phyloP scores from a whole-genome alignment of 2,329 filamentous ascomycete genomes.

The Trichophyton simii region DNA sequence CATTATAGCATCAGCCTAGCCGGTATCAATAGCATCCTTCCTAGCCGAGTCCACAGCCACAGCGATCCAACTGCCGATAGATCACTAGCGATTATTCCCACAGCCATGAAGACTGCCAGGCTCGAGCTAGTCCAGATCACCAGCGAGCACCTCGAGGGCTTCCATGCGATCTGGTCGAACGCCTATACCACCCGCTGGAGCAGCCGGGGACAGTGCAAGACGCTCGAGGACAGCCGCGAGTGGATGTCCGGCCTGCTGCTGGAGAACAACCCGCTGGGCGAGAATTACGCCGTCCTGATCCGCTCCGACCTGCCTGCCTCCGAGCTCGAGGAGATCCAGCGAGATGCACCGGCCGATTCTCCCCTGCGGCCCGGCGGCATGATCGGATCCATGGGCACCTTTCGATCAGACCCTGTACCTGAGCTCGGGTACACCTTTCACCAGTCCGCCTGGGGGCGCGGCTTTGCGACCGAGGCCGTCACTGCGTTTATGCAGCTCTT shows the following conservation, averaged over 20 bases:
- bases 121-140: neutral
- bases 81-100: no score
- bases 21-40: no score
- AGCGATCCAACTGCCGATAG: neutral
- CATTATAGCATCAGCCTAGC: no score
- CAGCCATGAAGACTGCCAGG: neutral
- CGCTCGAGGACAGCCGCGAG: neutral
- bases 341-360: neutral
- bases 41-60: neutral
- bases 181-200: neutral
- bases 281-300: neutral
- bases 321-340: neutral
- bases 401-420: neutral
- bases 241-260: neutral
- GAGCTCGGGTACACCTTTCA: constrained; percentile 1
- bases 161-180: constrained; percentile 1
- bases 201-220: neutral
- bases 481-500: neutral
- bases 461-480: constrained; percentile 2
- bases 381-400: neutral
- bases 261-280: neutral
- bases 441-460: neutral
- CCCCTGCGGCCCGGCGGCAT: neutral
- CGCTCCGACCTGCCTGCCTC: neutral
- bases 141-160: neutral